These are phyloP conservation scores for Ganoderma resinaceum DNA, from an alignment of 1,284 basidiomycete genomes.

Conservation along the genomic window DNA sequence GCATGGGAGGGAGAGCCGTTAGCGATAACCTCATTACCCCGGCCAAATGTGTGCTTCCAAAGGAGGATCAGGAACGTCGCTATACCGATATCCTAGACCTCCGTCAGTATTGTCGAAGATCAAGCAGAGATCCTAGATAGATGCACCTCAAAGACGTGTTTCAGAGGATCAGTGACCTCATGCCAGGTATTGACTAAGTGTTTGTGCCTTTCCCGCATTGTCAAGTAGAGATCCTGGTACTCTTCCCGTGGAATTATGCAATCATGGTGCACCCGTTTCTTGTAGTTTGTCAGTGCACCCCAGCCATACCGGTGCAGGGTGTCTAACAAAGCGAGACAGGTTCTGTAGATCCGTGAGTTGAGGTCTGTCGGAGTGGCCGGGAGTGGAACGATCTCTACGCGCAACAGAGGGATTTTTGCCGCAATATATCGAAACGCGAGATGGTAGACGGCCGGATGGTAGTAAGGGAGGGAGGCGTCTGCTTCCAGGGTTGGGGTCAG, in stretches of 20 bases:
- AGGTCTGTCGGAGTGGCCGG: slow-evolving; percentile 57
- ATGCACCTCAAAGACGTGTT: slow-evolving; percentile 86
- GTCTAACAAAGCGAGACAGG: slow-evolving; percentile 82
- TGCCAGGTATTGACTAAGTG: slow-evolving; percentile 78
- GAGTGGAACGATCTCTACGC: slow-evolving; percentile 65
- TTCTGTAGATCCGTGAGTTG: slow-evolving; percentile 78
- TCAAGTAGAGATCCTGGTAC: slow-evolving; percentile 91
- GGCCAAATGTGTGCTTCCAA: slow-evolving; percentile 78
- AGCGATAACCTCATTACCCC: slow-evolving; percentile 19
- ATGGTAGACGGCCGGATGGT: slow-evolving; percentile 77
- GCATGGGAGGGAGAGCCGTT: slow-evolving; percentile 12
- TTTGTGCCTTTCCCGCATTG: slow-evolving; percentile 86
- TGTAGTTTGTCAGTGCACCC: slow-evolving; percentile 82
- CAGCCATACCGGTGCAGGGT: slow-evolving; percentile 86
- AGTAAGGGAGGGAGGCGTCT: slow-evolving; percentile 69
- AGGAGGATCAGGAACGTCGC: slow-evolving; percentile 92
- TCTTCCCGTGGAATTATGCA: slow-evolving; percentile 75
- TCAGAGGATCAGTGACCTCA: slow-evolving; percentile 83
- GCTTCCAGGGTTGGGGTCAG: slow-evolving; percentile 64
- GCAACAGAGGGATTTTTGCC: slow-evolving; percentile 38
- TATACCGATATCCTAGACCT: slow-evolving; percentile 81
- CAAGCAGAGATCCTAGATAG: not conserved
- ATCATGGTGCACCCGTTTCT: slow-evolving; percentile 90
- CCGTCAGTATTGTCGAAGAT: not conserved
- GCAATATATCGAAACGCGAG: slow-evolving; percentile 73